Evolutionary conservation across 257 asterid genomes (phyloP), one percentile per base, ranked within the genome.

Genomic region (Solanum gandarillasii): DNA sequence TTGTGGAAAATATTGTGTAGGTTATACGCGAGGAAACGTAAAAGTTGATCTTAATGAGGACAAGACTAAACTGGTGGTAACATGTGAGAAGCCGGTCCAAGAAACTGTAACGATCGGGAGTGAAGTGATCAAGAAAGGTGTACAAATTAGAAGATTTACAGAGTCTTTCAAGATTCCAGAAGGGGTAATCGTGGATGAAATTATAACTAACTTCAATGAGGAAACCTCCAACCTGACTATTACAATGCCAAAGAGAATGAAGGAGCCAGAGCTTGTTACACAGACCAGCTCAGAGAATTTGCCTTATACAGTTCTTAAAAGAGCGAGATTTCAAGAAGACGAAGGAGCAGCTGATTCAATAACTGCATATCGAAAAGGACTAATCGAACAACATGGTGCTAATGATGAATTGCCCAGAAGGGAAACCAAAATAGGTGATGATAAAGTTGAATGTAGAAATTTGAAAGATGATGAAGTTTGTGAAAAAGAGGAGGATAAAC

Each of bases 141-240:
- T 39, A n/a, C 96, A 87, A 88, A 89, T 75, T 3, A 94, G 86
- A 87, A 91, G 83, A 46, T 95, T 97, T 92, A 92, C 87, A 89
- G 94, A 93, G 87, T 92, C 91, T 67, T 95, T 94, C 89, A 93
- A 85, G 91, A 95, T 97, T 83, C 99, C 99, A 27, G 91, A 87
- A 32, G 96, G 93, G 46, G 96, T 95, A 87, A 89, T 91, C 87
- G 55, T 95, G 88, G 98, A 97, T 90, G 85, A 91, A 92, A 95
- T 95, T 82, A 83, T 73, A 81, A 98, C 94, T 12, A 90, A 16
- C 32, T 95, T 92, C 68, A 89, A 93, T 18, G 95, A 94, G n/a
- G 94, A 93, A 71, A 94, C 92, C 78, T 94, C 94, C 6, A 73
- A 86, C 38, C 81, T 97, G 43, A 94, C 92, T 9, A 90, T 97